Base-by-base conservation (phyloP, 1,284 basidiomycete species). In the Ganoderma resinaceum region DNA sequence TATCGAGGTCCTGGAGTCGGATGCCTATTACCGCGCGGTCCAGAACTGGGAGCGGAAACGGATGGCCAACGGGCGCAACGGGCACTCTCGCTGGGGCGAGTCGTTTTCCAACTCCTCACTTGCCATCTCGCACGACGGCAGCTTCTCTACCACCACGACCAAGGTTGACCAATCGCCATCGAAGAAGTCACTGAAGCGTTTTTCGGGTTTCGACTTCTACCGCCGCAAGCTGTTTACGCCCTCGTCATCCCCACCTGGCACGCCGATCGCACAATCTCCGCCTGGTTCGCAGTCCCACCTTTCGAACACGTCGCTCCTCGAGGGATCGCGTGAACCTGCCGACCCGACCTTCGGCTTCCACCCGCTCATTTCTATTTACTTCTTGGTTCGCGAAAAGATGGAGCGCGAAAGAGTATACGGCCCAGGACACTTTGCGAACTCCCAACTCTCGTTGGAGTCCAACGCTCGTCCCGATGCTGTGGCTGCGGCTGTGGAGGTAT, bases 131-230 rank as follows among this genome's bases (percentile, higher is more conserved):
- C 89, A 87, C 75, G 91, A 91, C 64, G 81, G 83, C 18, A 72
- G 71, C 46, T 72, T 70, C 65, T 69, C 74, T 18, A 69, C 80
- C 71, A 79, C 80, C 29, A 80, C 80, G 23, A 82, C 78, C 65
- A 85, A 83, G 72, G 76, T 75, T 62, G 79, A 82, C 67, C 79
- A 82, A 63, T 83, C 83, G 0, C 83, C 83, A 14, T 83, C 85
- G 29, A 89, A 87, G 79, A 91, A 89, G 78, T 83, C 85, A 4
- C 11, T 49, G 26, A 90, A 78, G 62, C 79, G 86, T 70, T 98
- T 99, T 79, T 96, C 94, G 31, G 97, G 96, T 2, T 95, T 99
- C 76, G 96, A 98, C 76, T 98, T 97, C 78, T 98, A 98, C 78
- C 88, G 94, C 40, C 90, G 93, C 75, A 98, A 97, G 82, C 82